Evolutionary conservation across 2,329 filamentous ascomycete genomes (phyloP).

Genomic region (Beauveria sp.): DNA sequence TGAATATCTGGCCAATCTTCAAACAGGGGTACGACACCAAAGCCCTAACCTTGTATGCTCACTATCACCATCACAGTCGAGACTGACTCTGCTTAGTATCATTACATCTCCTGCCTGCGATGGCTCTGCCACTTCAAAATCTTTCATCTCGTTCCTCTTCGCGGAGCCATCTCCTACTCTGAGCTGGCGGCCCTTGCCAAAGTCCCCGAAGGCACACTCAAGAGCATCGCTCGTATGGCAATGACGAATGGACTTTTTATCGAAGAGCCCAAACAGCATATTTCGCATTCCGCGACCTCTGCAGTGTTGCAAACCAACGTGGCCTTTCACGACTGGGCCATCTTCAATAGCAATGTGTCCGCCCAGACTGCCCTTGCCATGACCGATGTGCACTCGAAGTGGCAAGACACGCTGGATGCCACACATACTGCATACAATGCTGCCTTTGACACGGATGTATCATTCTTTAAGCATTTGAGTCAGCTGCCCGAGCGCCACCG

Average conservation of each 20-base stretch:
- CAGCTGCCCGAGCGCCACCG: not conserved
- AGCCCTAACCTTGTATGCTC: too few species aligned
- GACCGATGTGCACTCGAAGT: not conserved
- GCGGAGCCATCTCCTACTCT: not conserved
- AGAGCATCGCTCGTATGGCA: not conserved
- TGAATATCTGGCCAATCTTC: too few species aligned
- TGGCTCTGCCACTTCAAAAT: not conserved
- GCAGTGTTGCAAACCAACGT: not conserved
- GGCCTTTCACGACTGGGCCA: not conserved
- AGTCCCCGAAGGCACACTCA: not conserved
- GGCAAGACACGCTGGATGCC: not conserved
- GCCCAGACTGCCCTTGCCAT: not conserved
- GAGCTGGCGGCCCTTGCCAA: not conserved
- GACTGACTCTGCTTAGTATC: too few species aligned
- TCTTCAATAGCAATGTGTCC: not conserved
- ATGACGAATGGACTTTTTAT: not conserved
- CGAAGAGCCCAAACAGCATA: not conserved
- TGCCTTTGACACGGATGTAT: not conserved
- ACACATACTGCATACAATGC: not conserved
- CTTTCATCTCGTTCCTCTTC: not conserved
- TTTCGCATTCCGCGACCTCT: not conserved
- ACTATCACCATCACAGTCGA: too few species aligned
- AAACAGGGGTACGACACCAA: too few species aligned
- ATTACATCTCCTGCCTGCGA: not conserved
- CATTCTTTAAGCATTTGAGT: not conserved